Evolutionary conservation across 805 yeast genomes (phyloP).

Genomic region (Saturnispora hagleri): DNA sequence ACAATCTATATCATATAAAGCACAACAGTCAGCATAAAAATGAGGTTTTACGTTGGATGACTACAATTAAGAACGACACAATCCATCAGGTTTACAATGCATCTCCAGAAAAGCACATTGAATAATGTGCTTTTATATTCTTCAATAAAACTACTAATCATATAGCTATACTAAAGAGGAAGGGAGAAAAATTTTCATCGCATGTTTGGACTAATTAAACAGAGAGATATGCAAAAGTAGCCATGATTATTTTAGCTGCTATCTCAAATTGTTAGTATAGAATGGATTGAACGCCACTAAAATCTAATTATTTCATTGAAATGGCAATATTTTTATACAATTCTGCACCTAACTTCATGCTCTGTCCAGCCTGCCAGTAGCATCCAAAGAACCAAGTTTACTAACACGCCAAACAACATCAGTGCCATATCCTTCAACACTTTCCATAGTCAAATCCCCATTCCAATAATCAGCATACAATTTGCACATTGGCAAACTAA

Average conservation of each 20-base stretch:
- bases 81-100: background rate
- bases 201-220: too few relatives aligned
- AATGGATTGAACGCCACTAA: too few relatives aligned
- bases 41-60: background rate
- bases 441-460: slow-evolving; percentile 74
- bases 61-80: background rate
- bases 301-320: too few relatives aligned
- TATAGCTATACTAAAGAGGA: too few relatives aligned
- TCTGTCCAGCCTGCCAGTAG: slow-evolving; percentile 59
- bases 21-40: background rate
- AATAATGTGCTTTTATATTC: too few relatives aligned
- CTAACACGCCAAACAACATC: slow-evolving; percentile 77
- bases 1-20: background rate
- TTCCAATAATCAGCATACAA: slow-evolving; percentile 97
- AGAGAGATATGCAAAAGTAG: too few relatives aligned
- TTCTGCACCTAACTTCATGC: slow-evolving; percentile 29
- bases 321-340: background rate
- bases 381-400: slow-evolving; percentile 62
- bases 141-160: too few relatives aligned
- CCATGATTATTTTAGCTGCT: too few relatives aligned
- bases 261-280: too few relatives aligned
- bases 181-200: too few relatives aligned
- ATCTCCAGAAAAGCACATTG: too few relatives aligned
- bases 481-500: slow-evolving; percentile 87
- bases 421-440: slow-evolving; percentile 85